Evolutionary conservation across 495 filamentous ascomycete genomes (phyloP).

Genomic region (Penicillium simplicissimum): DNA sequence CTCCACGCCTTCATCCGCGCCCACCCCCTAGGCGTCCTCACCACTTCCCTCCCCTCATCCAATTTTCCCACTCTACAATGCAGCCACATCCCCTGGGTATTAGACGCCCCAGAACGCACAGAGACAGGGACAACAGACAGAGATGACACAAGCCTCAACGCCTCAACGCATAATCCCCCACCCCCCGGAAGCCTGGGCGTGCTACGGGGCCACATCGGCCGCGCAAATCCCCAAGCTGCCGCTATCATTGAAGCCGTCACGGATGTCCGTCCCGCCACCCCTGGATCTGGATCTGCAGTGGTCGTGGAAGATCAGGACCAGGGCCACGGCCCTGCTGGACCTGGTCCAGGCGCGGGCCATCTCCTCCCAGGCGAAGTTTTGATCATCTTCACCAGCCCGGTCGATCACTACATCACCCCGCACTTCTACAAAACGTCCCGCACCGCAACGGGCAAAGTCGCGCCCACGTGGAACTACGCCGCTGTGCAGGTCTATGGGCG

Average conservation of each 20-base stretch:
- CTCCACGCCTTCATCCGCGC: slow-evolving; percentile 48
- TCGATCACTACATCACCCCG: slow-evolving; percentile 59
- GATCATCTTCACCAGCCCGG: slow-evolving; percentile 53
- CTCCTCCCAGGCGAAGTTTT: slow-evolving; percentile 40
- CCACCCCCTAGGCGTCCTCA: slow-evolving; percentile 53
- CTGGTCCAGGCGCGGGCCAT: too few relatives aligned
- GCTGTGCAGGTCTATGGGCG: slow-evolving; percentile 58
- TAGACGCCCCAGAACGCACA: slow-evolving; percentile 32
- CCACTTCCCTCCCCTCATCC: slow-evolving; percentile 46
- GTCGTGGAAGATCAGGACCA: background rate
- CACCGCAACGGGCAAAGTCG: slow-evolving; percentile 52
- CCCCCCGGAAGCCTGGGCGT: background rate
- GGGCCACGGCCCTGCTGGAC: background rate
- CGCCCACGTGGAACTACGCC: slow-evolving; percentile 64
- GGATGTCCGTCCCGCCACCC: too few relatives aligned
- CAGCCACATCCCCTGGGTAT: slow-evolving; percentile 52
- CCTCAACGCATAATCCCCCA: background rate
- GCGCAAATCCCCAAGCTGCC: slow-evolving; percentile 54
- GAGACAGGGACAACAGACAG: background rate
- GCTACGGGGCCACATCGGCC: slow-evolving; percentile 49
- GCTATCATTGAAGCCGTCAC: slow-evolving; percentile 49
- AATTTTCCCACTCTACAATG: slow-evolving; percentile 43
- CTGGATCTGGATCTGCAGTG: too few relatives aligned
- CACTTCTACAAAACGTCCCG: slow-evolving; percentile 49
- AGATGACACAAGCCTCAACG: background rate